Evolutionary conservation across 1,284 basidiomycete species (phyloP).

Genomic region (Takashimella koratensis): DNA sequence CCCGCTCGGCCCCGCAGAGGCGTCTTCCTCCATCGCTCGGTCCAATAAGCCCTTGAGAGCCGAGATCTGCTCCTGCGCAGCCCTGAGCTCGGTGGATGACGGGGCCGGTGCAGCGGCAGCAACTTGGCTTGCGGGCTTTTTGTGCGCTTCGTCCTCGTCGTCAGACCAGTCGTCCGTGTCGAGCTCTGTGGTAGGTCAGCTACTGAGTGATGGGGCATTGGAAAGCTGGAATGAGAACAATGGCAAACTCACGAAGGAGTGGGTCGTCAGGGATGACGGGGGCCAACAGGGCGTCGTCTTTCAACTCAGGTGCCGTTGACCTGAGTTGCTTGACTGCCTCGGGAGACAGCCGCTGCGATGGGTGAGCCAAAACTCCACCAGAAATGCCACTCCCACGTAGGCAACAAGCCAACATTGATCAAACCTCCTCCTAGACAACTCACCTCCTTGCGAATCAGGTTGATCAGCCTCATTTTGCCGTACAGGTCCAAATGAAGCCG

Average conservation of each 20-base stretch:
- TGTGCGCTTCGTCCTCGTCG: constrained; percentile 46
- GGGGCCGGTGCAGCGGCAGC: constrained; percentile 1
- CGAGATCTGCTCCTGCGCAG: constrained; percentile 29
- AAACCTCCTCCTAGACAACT: constrained; percentile 10
- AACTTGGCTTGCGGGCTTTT: constrained; percentile 50
- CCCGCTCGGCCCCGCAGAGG: constrained; percentile 14
- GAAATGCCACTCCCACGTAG: background rate
- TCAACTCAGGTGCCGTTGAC: constrained; percentile 45
- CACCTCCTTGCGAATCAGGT: constrained; percentile 74
- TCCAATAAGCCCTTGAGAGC: constrained; percentile 32
- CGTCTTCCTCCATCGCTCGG: constrained; percentile 27
- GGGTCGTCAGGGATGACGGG: constrained; percentile 80
- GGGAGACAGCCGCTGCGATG: background rate
- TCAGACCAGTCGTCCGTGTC: constrained; percentile 68
- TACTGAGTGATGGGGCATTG: background rate
- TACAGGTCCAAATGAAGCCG: constrained; percentile 59
- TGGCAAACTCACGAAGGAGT: constrained; percentile 70
- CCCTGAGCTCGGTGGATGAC: constrained; percentile 25
- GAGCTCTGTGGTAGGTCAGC: constrained; percentile 53
- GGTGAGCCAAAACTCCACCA: background rate
- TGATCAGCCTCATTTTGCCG: constrained; percentile 72
- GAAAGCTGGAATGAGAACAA: background rate
- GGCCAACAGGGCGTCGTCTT: constrained; percentile 69
- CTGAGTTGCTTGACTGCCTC: background rate
- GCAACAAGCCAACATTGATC: background rate